phyloP scores from a whole-genome alignment of 2,329 filamentous ascomycete species.

The Fonsecaea erecta region DNA sequence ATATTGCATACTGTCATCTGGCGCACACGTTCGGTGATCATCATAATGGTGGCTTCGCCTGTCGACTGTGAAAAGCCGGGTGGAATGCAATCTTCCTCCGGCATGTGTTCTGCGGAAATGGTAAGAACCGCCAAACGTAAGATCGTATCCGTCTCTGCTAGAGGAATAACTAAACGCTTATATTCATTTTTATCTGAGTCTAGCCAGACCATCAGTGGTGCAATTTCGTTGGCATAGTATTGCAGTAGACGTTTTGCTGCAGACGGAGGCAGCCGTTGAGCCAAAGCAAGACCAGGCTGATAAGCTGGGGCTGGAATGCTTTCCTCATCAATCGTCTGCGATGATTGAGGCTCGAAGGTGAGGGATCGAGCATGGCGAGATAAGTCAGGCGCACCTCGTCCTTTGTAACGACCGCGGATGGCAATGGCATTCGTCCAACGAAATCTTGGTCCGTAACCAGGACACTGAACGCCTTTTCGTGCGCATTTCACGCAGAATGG shows the following conservation, averaged over 20 bases:
- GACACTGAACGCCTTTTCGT: slow-evolving; percentile 10
- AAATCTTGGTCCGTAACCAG: slow-evolving; percentile 10
- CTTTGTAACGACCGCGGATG: slow-evolving; percentile 14
- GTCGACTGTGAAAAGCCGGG: neutral
- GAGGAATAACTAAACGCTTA: slow-evolving; percentile 8
- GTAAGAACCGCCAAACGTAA: neutral
- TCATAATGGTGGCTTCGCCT: neutral
- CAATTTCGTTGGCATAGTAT: slow-evolving; percentile 6
- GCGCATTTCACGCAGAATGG: slow-evolving; percentile 6
- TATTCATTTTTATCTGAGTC: slow-evolving; percentile 14
- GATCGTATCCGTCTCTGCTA: slow-evolving; percentile 9
- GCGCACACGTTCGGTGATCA: slow-evolving; percentile 1
- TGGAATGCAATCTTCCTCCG: neutral
- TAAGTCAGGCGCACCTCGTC: slow-evolving; percentile 4
- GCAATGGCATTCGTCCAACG: slow-evolving; percentile 20
- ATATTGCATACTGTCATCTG: neutral
- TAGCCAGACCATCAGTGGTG: slow-evolving; percentile 14
- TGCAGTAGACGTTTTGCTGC: neutral
- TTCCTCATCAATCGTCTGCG: neutral
- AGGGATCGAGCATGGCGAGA: neutral
- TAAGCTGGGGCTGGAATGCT: neutral
- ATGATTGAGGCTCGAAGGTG: neutral
- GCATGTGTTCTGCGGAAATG: neutral
- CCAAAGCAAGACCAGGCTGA: neutral
- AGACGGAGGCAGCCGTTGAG: neutral